Evolutionary conservation across 2,329 filamentous ascomycete species (phyloP).

Genomic region (Lecanicillium sp.): DNA sequence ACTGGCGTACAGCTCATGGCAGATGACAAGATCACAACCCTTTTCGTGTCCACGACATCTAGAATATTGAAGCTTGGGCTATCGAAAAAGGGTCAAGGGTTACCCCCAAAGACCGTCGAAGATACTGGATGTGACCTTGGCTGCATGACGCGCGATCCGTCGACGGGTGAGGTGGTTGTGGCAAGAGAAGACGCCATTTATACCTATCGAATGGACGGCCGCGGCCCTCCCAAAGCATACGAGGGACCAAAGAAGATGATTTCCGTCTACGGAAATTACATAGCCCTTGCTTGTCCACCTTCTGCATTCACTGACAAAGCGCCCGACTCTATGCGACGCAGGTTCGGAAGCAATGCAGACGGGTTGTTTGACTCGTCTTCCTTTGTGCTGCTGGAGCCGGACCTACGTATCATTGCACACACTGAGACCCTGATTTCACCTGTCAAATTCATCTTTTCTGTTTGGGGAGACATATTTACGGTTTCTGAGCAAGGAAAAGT

Average conservation of each 20-base stretch:
- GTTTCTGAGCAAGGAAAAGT: slow-evolving; percentile 89
- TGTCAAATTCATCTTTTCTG: slow-evolving; percentile 69
- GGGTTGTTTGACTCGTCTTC: slow-evolving; percentile 79
- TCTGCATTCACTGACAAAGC: slow-evolving; percentile 41
- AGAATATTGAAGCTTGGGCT: slow-evolving; percentile 81
- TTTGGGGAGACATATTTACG: slow-evolving; percentile 91
- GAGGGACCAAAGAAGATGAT: slow-evolving; percentile 84
- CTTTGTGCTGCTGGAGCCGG: slow-evolving; percentile 86
- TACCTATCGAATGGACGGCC: slow-evolving; percentile 77
- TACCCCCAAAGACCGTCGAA: slow-evolving; percentile 80
- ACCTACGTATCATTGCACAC: slow-evolving; percentile 82
- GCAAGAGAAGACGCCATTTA: slow-evolving; percentile 93
- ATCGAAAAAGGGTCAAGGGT: slow-evolving; percentile 79
- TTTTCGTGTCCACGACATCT: slow-evolving; percentile 88
- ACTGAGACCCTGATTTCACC: slow-evolving; percentile 77
- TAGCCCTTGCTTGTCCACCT: slow-evolving; percentile 77
- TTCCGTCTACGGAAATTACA: slow-evolving; percentile 72
- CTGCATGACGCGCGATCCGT: slow-evolving; percentile 82
- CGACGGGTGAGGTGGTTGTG: slow-evolving; percentile 79
- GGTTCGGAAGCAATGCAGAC: slow-evolving; percentile 68
- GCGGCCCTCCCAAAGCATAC: slow-evolving; percentile 82
- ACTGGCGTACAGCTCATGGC: slow-evolving; percentile 76
- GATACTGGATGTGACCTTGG: slow-evolving; percentile 86
- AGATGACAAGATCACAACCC: slow-evolving; percentile 56
- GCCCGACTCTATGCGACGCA: slow-evolving; percentile 55